These are phyloP conservation scores for Perkinsus marinus DNA, from an alignment of 169 alveolate genomes.

Conservation along the genomic window DNA sequence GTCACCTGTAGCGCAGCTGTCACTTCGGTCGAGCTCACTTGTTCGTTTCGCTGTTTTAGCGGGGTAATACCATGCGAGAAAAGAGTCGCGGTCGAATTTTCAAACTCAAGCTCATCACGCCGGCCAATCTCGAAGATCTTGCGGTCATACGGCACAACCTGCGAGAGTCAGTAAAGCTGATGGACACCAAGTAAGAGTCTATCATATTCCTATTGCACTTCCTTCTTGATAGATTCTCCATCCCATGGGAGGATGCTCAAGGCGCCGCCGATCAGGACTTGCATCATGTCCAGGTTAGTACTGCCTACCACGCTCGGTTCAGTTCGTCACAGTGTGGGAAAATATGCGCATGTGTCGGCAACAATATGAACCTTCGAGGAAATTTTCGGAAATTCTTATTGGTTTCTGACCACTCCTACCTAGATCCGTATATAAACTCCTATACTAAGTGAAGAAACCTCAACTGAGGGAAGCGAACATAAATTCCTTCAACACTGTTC, in stretches of 20 bases:
- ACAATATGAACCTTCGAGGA: too few relatives aligned
- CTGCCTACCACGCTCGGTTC: neutral
- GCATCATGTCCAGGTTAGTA: neutral
- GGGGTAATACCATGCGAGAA: neutral
- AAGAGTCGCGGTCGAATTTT: neutral
- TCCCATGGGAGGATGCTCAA: neutral
- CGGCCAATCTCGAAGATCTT: neutral
- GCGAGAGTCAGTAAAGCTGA: neutral
- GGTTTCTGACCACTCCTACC: too few relatives aligned
- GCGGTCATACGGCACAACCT: neutral
- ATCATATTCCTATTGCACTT: neutral
- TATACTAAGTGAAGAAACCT: too few relatives aligned
- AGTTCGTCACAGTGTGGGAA: too few relatives aligned
- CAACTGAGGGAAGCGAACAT: too few relatives aligned
- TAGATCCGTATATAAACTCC: too few relatives aligned
- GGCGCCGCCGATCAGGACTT: neutral
- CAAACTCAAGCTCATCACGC: neutral
- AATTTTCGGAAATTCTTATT: too few relatives aligned
- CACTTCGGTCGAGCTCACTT: too few relatives aligned
- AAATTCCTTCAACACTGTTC: too few relatives aligned
- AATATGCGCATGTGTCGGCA: too few relatives aligned
- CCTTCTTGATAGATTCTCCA: neutral
- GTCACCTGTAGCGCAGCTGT: too few relatives aligned
- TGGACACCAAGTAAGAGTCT: neutral
- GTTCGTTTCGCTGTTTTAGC: too few relatives aligned